phyloP scores from a whole-genome alignment of 75 land plant species.

The Selaginella moellendorffii region DNA sequence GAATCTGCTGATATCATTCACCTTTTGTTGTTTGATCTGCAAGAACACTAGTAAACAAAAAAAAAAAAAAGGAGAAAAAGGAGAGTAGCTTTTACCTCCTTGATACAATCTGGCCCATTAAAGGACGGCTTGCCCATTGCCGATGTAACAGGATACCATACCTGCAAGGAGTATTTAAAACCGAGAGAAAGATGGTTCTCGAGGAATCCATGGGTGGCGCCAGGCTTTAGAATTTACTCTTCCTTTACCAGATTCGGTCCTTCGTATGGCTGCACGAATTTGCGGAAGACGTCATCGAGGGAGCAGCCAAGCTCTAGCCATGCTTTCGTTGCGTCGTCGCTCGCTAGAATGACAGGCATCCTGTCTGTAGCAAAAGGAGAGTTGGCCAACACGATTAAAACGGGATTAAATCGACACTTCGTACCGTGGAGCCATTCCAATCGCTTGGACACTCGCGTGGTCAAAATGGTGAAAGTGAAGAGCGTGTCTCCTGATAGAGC shows the following conservation, averaged over 20 bases:
- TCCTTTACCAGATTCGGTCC: slow-evolving; percentile 39
- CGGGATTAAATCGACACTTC: not conserved
- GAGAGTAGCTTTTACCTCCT: slow-evolving; percentile 40
- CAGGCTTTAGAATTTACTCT: not conserved
- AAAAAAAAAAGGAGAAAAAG: not conserved
- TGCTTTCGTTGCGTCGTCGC: slow-evolving; percentile 24
- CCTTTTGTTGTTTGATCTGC: not conserved
- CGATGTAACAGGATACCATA: slow-evolving; percentile 53
- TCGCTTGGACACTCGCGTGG: slow-evolving; percentile 50
- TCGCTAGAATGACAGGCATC: slow-evolving; percentile 55
- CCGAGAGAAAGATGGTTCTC: not conserved
- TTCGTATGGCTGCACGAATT: slow-evolving; percentile 51
- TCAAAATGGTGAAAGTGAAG: slow-evolving; percentile 67
- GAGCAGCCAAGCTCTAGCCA: slow-evolving; percentile 35
- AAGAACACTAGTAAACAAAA: not conserved
- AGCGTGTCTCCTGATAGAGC: slow-evolving; percentile 45
- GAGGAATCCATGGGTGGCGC: not conserved
- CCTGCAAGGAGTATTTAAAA: slow-evolving; percentile 15
- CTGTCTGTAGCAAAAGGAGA: slow-evolving; percentile 30
- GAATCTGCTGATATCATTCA: not conserved
- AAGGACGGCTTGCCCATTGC: slow-evolving; percentile 60
- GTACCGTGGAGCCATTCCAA: slow-evolving; percentile 85
- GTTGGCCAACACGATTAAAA: not conserved
- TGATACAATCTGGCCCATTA: slow-evolving; percentile 80
- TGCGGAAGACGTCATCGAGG: slow-evolving; percentile 19